These are phyloP conservation scores for Bipolaris cookei DNA, from an alignment of 2,329 filamentous ascomycete species.

Conservation along the genomic window DNA sequence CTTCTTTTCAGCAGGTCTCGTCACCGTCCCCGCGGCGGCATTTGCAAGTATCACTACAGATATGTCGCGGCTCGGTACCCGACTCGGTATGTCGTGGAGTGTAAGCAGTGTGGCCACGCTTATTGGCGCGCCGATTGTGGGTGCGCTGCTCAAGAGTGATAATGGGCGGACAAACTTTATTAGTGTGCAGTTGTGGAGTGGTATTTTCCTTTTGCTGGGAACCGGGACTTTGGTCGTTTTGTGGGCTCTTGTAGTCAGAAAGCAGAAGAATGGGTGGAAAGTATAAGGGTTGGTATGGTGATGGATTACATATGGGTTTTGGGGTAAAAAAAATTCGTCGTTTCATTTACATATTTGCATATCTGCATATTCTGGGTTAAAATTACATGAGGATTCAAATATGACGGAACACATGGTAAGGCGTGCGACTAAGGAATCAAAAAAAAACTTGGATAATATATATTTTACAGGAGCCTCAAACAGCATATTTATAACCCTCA, in stretches of 20 bases:
- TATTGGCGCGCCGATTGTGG: slow-evolving; percentile 47
- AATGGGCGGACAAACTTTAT: slow-evolving; percentile 37
- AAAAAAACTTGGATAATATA: neutral
- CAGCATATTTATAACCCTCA: slow-evolving; percentile 18
- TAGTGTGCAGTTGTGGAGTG: slow-evolving; percentile 46
- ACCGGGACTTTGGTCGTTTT: slow-evolving; percentile 35
- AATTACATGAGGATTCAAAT: neutral
- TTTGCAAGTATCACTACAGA: slow-evolving; percentile 49
- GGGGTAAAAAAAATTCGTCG: neutral
- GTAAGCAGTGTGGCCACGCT: slow-evolving; percentile 45
- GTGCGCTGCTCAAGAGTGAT: slow-evolving; percentile 36
- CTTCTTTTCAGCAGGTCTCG: slow-evolving; percentile 47
- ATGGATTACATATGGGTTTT: neutral
- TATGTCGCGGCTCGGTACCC: slow-evolving; percentile 43
- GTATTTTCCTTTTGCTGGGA: slow-evolving; percentile 42
- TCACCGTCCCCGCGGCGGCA: slow-evolving; percentile 46
- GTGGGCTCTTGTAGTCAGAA: slow-evolving; percentile 33
- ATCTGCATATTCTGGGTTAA: neutral
- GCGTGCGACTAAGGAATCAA: neutral
- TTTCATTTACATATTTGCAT: neutral
- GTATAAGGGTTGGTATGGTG: slow-evolving; percentile 21
- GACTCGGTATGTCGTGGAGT: slow-evolving; percentile 48
- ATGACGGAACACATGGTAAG: neutral
- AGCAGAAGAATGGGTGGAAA: slow-evolving; percentile 39
- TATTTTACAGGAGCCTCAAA: slow-evolving; percentile 3